Conservation (phyloP, 2,329 filamentous ascomycete genomes). For the Stromatinia cepivora region DNA sequence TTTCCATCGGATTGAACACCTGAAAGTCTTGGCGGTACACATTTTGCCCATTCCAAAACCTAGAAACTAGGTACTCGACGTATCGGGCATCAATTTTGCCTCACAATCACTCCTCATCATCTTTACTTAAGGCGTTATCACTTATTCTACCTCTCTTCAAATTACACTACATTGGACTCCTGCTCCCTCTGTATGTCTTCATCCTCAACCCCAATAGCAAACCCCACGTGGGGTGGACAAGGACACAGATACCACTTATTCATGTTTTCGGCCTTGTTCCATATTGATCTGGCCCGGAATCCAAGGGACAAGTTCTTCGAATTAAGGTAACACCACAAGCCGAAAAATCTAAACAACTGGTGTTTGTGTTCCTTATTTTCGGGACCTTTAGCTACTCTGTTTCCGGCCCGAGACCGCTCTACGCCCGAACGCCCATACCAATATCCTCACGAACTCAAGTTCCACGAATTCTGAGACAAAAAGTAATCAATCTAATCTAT, state of each 20-base stretch:
- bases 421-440: background rate
- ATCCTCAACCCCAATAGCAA: background rate
- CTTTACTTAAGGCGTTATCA: background rate
- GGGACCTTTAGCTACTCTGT: background rate
- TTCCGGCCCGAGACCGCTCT: constrained; percentile 7
- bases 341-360: background rate
- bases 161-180: constrained; percentile 2
- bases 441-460: background rate
- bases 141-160: background rate
- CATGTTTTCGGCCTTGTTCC: constrained; percentile 9
- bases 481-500: constrained; percentile 11
- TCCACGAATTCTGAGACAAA: background rate
- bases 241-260: constrained; percentile 2
- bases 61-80: background rate
- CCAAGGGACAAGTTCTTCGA: constrained; percentile 10
- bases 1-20: background rate
- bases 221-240: constrained; percentile 16
- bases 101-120: background rate
- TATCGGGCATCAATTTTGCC: constrained; percentile 9
- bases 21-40: background rate
- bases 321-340: background rate
- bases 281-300: background rate
- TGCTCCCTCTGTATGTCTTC: background rate
- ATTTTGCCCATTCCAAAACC: background rate
- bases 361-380: background rate